Percentiles rank a stretch among this genome's conserved stretches.
phyloP scores from a whole-genome alignment of 2,329 filamentous ascomycete species.

The Colletotrichum paranaense region DNA sequence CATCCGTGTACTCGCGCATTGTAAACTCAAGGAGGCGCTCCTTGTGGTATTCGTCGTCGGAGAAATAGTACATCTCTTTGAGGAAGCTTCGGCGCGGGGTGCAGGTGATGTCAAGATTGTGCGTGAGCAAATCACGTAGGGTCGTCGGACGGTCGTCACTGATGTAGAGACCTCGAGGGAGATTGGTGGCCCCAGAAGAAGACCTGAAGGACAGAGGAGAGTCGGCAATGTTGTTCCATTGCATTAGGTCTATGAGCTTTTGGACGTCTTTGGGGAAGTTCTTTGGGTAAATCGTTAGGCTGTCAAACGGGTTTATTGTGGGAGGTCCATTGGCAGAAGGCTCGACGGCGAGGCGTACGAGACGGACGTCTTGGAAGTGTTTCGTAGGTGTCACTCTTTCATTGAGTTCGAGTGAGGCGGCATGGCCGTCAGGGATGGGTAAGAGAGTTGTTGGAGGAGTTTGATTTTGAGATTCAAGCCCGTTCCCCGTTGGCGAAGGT shows the following conservation, averaged over 20 bases:
- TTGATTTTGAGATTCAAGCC: conserved; percentile 1
- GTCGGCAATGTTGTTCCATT: conserved; percentile 81
- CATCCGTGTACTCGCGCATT: conserved; percentile 82
- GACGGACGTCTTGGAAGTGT: conserved; percentile 95
- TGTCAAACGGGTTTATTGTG: conserved; percentile 77
- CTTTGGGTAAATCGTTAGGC: conserved; percentile 85
- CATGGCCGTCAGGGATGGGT: conserved; percentile 66
- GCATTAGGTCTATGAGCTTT: conserved; percentile 80
- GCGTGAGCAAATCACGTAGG: conserved; percentile 79
- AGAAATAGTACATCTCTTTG: conserved; percentile 79
- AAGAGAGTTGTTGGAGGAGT: conserved; percentile 49
- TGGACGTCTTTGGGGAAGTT: conserved; percentile 88
- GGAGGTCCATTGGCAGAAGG: conserved; percentile 38
- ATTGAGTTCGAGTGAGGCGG: conserved; percentile 73
- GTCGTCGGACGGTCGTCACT: conserved; percentile 60
- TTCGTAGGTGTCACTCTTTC: conserved; percentile 76
- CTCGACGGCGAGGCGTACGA: conserved; percentile 53
- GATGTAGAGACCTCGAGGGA: conserved; percentile 48
- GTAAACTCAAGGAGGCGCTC: conserved; percentile 88
- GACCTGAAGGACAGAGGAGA: conserved; percentile 56
- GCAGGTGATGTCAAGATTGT: conserved; percentile 89
- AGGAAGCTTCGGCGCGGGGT: conserved; percentile 93
- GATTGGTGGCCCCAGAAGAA: conserved; percentile 14
- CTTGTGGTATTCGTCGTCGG: conserved; percentile 76
- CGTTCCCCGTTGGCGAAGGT: neutral